Conservation (phyloP, 1,284 basidiomycete species). For the Anthracocystis panici-leucophaei region DNA sequence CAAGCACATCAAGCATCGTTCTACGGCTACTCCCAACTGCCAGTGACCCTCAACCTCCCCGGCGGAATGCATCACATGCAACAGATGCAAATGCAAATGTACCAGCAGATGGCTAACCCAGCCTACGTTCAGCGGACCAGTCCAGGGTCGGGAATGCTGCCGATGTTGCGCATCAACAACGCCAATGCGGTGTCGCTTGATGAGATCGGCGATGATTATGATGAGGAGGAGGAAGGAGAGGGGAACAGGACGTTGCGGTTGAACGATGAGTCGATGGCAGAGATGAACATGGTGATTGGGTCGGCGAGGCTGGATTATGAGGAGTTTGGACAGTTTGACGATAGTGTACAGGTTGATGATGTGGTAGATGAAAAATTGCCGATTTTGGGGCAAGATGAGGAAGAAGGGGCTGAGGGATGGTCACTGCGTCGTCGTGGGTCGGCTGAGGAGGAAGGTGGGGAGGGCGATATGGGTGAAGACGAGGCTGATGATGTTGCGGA, state of each 20-base stretch:
- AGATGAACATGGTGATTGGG: conserved; percentile 63
- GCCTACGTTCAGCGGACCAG: conserved; percentile 10
- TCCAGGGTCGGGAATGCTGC: conserved; percentile 15
- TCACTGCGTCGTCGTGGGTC: too few species aligned
- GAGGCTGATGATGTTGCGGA: conserved; percentile 47
- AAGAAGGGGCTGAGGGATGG: conserved; percentile 9
- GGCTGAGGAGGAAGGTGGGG: conserved; percentile 16
- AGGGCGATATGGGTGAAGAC: conserved; percentile 12
- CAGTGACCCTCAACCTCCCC: conserved; percentile 32
- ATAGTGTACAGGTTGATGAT: conserved; percentile 26
- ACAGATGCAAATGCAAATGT: conserved; percentile 38
- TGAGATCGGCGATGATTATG: conserved; percentile 56
- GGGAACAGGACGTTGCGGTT: conserved; percentile 45
- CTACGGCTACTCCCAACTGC: conserved; percentile 22
- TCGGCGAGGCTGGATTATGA: conserved; percentile 48
- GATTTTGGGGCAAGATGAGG: conserved; percentile 9
- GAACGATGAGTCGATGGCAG: conserved; percentile 64
- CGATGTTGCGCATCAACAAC: conserved; percentile 46
- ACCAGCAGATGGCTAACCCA: conserved; percentile 25
- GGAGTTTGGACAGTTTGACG: conserved; percentile 34
- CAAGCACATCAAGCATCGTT: conserved; percentile 26
- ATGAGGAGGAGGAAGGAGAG: conserved; percentile 35
- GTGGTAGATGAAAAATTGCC: conserved; percentile 12
- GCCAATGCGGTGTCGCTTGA: conserved; percentile 55
- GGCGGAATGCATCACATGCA: conserved; percentile 36